These are phyloP conservation scores for Colletotrichum tabaci DNA, from an alignment of 2,329 filamentous ascomycete species.

Conservation along the genomic window DNA sequence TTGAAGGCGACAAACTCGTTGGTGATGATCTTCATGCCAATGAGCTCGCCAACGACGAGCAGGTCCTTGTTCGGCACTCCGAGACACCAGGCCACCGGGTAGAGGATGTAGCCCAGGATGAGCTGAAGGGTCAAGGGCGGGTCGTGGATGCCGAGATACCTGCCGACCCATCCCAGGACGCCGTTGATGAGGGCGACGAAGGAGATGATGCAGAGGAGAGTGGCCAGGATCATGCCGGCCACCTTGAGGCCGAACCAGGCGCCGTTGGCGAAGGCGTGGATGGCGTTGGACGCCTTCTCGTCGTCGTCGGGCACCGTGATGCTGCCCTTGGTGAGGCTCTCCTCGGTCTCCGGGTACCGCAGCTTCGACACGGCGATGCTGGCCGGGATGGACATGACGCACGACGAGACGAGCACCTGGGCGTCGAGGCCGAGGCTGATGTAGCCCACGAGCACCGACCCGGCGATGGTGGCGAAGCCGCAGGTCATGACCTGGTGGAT, in stretches of 20 bases:
- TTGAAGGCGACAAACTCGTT: slow-evolving; percentile 38
- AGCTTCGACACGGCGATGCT: slow-evolving; percentile 81
- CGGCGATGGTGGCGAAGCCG: slow-evolving; percentile 83
- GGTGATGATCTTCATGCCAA: slow-evolving; percentile 36
- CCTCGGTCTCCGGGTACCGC: slow-evolving; percentile 80
- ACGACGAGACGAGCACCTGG: slow-evolving; percentile 80
- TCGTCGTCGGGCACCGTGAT: slow-evolving; percentile 79
- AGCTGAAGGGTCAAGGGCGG: slow-evolving; percentile 73
- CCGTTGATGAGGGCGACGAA: slow-evolving; percentile 77
- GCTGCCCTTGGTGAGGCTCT: slow-evolving; percentile 78
- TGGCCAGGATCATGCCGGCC: slow-evolving; percentile 80
- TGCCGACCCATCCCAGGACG: slow-evolving; percentile 81
- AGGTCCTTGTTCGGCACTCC: slow-evolving; percentile 63
- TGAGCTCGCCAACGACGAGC: slow-evolving; percentile 30
- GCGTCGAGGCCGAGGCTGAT: slow-evolving; percentile 79
- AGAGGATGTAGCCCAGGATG: slow-evolving; percentile 80
- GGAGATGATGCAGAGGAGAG: slow-evolving; percentile 80
- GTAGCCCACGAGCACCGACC: slow-evolving; percentile 80
- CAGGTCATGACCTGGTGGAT: slow-evolving; percentile 83
- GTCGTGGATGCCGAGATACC: slow-evolving; percentile 76
- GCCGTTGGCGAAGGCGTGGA: slow-evolving; percentile 82
- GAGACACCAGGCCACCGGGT: slow-evolving; percentile 79
- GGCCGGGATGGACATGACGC: slow-evolving; percentile 84
- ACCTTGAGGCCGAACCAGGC: slow-evolving; percentile 84
- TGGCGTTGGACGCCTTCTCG: slow-evolving; percentile 73